These are phyloP conservation scores for Colletotrichum liriopes DNA, from an alignment of 2,329 filamentous ascomycete genomes.

Conservation along the genomic window DNA sequence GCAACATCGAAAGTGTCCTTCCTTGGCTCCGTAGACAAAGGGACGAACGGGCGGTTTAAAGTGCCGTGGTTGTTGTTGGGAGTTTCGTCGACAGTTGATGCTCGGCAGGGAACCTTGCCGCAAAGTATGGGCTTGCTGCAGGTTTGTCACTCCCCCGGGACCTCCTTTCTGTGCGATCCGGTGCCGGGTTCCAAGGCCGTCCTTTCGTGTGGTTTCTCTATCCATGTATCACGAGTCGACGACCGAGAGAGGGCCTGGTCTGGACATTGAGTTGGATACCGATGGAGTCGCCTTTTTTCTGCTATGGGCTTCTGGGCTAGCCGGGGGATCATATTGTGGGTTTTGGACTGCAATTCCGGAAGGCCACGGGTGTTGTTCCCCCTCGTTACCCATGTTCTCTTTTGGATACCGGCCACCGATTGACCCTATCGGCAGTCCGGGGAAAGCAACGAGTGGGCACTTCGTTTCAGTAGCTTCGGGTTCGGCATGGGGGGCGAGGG, in stretches of 20 bases:
- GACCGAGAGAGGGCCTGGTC: not conserved
- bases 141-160: conserved; percentile 14
- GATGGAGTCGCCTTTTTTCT: not conserved
- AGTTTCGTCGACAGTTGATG: conserved; percentile 31
- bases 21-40: not conserved
- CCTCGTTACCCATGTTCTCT: conserved; percentile 10
- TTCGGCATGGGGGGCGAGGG: conserved; percentile 11
- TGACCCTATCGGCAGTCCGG: conserved; percentile 41
- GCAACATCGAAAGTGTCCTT: conserved; percentile 8
- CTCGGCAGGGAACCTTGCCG: conserved; percentile 12
- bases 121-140: conserved; percentile 3
- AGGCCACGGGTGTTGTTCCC: conserved; percentile 27
- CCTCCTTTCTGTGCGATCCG: conserved; percentile 4
- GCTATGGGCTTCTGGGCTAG: not conserved
- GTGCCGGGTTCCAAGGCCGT: not conserved
- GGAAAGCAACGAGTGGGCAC: conserved; percentile 35
- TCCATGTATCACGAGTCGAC: not conserved
- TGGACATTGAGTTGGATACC: not conserved
- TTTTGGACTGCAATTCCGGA: conserved; percentile 36
- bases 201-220: conserved; percentile 4
- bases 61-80: not conserved
- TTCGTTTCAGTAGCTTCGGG: conserved; percentile 37
- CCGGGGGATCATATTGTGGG: conserved; percentile 21
- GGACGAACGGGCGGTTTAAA: conserved; percentile 17
- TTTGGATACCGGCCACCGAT: conserved; percentile 7